These are phyloP conservation scores for Mytilinidion resinicola DNA, from an alignment of 495 filamentous ascomycete species.

Conservation along the genomic window DNA sequence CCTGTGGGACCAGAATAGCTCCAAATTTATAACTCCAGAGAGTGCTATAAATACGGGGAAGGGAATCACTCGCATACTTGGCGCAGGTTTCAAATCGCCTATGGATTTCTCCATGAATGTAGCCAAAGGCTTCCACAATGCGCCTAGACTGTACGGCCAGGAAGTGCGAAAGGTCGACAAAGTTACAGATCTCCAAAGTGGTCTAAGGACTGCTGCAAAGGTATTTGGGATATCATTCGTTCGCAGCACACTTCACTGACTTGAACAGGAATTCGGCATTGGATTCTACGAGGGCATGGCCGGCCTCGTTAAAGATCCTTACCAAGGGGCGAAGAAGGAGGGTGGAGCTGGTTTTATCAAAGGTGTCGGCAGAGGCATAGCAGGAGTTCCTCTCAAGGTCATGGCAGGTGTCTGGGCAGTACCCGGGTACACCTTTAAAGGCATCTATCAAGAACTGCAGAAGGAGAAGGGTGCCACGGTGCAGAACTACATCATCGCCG, in stretches of 20 bases:
- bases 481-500: slow-evolving; percentile 64
- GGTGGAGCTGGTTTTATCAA: slow-evolving; percentile 35
- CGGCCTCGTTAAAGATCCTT: slow-evolving; percentile 36
- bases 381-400: slow-evolving; percentile 25
- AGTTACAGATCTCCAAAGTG: slow-evolving; percentile 63
- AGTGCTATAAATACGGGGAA: slow-evolving; percentile 55
- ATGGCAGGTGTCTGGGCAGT: slow-evolving; percentile 27
- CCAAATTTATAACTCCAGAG: slow-evolving; percentile 30
- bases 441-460: slow-evolving; percentile 66
- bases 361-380: slow-evolving; percentile 38
- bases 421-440: slow-evolving; percentile 38
- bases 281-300: slow-evolving; percentile 35
- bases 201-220: slow-evolving; percentile 46
- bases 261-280: slow-evolving; percentile 24
- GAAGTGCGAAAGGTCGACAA: slow-evolving; percentile 61
- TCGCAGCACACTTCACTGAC: not conserved
- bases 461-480: slow-evolving; percentile 56
- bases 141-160: slow-evolving; percentile 71
- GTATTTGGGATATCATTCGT: slow-evolving; percentile 9
- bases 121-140: slow-evolving; percentile 81
- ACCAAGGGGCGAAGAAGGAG: slow-evolving; percentile 35
- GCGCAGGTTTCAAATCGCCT: slow-evolving; percentile 62
- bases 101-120: slow-evolving; percentile 74
- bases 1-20: too few species aligned
- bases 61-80: slow-evolving; percentile 60